These are phyloP conservation scores for Stylosanthes scabra DNA, from an alignment of 331 rosid genomes.

Conservation along the genomic window DNA sequence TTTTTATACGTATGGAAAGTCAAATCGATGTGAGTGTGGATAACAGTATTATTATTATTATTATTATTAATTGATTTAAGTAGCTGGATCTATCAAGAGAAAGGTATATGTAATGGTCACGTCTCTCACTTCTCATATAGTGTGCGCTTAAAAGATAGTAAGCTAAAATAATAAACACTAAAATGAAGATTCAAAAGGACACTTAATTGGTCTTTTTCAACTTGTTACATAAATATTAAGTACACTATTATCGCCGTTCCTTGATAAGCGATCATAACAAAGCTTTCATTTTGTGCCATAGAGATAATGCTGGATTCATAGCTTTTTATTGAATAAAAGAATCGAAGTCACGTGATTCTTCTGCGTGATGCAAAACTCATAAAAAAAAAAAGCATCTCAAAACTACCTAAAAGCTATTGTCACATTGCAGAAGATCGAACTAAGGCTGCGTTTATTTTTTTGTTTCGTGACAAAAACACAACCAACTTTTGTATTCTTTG, in stretches of 20 bases:
- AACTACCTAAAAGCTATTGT: not conserved
- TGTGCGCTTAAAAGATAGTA: not conserved
- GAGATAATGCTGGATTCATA: not conserved
- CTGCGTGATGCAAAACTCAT: not conserved
- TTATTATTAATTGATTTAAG: too few relatives aligned
- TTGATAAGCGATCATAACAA: not conserved
- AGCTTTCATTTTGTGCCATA: not conserved
- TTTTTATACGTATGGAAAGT: too few relatives aligned
- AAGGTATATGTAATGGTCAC: not conserved
- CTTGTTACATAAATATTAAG: too few relatives aligned
- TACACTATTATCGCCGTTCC: not conserved
- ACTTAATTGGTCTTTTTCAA: not conserved
- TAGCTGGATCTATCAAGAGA: too few relatives aligned
- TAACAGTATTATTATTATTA: too few relatives aligned
- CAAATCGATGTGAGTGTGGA: too few relatives aligned
- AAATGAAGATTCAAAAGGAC: not conserved
- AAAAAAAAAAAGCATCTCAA: not conserved
- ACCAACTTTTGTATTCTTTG: too few relatives aligned
- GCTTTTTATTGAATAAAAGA: not conserved
- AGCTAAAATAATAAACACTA: not conserved
- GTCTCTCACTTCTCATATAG: slow-evolving; percentile 1
- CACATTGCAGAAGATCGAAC: not conserved
- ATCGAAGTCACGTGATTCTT: not conserved
- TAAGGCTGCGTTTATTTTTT: too few relatives aligned
- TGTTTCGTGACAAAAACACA: too few relatives aligned